Percentiles rank a stretch among this genome's conserved stretches.
phyloP scores from a whole-genome alignment of 2,329 filamentous ascomycete genomes.

The Colletotrichum sp. region DNA sequence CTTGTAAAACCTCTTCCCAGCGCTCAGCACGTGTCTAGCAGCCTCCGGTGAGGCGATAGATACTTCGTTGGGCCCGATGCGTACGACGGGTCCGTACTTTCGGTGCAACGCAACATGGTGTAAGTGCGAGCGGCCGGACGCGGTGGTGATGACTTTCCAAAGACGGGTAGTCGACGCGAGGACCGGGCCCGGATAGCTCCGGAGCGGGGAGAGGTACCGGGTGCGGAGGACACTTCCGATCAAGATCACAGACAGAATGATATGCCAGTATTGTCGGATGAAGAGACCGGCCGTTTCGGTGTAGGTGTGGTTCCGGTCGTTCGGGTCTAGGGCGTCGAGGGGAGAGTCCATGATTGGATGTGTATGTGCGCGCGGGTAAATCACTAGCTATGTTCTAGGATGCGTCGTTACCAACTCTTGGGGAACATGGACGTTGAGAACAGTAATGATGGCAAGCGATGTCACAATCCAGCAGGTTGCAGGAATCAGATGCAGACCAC shows the following conservation, averaged over 20 bases:
- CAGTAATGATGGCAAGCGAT: too few relatives aligned
- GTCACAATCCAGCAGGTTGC: neutral
- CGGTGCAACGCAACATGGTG: constrained; percentile 46
- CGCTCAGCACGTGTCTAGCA: constrained; percentile 45
- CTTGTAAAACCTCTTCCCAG: constrained; percentile 58
- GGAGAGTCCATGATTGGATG: neutral
- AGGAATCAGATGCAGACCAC: neutral
- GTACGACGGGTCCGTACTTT: constrained; percentile 36
- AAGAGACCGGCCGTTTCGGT: neutral
- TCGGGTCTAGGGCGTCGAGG: neutral
- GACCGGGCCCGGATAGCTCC: constrained; percentile 75
- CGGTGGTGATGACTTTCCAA: constrained; percentile 46
- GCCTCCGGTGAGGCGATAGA: constrained; percentile 42
- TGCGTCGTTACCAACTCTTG: neutral
- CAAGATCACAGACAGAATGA: constrained; percentile 35
- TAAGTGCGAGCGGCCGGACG: constrained; percentile 43
- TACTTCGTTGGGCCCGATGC: constrained; percentile 32
- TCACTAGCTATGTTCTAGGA: neutral
- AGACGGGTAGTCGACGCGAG: constrained; percentile 59
- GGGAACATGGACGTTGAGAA: neutral
- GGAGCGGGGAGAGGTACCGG: constrained; percentile 61
- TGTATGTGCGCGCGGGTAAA: neutral
- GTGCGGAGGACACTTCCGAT: constrained; percentile 48
- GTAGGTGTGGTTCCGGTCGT: neutral
- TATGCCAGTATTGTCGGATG: constrained; percentile 43